Percentiles rank a stretch among this genome's conserved stretches.
These are phyloP conservation scores for Coniferiporia weirii DNA, from an alignment of 1,284 basidiomycete genomes.

Conservation along the genomic window DNA sequence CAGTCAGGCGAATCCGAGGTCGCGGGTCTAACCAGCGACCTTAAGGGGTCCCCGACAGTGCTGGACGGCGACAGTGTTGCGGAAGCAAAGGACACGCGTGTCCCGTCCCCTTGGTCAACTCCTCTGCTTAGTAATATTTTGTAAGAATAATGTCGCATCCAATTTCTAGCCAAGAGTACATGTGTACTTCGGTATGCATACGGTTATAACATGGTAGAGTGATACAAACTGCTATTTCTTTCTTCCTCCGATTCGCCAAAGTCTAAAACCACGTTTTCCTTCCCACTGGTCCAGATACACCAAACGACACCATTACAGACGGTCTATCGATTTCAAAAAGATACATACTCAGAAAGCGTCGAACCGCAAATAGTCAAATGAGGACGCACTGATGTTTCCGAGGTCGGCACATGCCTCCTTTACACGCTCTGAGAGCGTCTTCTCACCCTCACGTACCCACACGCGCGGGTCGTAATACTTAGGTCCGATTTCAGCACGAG, in stretches of 20 bases:
- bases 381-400: slow-evolving; percentile 58
- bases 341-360: neutral
- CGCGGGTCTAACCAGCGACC: no score
- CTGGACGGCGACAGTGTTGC: no score
- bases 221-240: neutral
- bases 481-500: neutral
- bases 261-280: neutral
- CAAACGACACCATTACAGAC: neutral
- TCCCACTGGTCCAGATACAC: neutral
- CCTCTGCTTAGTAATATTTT: no score
- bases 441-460: slow-evolving; percentile 98
- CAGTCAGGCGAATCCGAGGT: no score
- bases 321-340: neutral
- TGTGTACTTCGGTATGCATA: neutral
- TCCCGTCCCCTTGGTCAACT: no score
- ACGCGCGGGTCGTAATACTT: slow-evolving; percentile 92
- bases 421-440: slow-evolving; percentile 85
- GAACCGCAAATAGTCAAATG: neutral
- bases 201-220: neutral
- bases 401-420: slow-evolving; percentile 91
- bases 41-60: no score
- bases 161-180: neutral
- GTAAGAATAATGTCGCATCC: neutral
- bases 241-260: neutral
- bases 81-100: no score